A percentile compares a stretch with the other conserved stretches of the same genome.
These are phyloP conservation scores for Solanum ahanhuiri DNA, from an alignment of 257 asterid species.

Conservation along the genomic window DNA sequence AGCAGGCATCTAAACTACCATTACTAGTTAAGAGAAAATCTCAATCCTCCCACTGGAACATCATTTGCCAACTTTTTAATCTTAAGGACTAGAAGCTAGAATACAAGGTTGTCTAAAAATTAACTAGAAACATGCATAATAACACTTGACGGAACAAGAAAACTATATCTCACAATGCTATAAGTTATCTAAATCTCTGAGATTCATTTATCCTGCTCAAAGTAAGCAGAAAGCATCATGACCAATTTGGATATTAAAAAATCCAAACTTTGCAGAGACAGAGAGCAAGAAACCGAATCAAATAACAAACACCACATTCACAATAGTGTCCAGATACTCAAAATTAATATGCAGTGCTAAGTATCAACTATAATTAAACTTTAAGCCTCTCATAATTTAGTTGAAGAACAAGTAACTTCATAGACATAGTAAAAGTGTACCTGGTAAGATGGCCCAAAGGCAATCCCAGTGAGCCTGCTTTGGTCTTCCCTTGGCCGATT, in stretches of 20 bases:
- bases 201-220: neutral
- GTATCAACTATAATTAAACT: neutral
- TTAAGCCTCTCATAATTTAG: neutral
- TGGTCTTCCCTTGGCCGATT: slow-evolving; percentile 92
- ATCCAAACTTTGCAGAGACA: neutral
- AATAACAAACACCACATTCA: neutral
- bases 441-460: slow-evolving; percentile 90
- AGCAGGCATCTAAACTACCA: neutral
- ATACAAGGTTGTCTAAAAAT: neutral
- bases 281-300: neutral
- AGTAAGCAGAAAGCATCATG: neutral
- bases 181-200: neutral
- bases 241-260: neutral
- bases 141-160: neutral
- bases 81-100: neutral
- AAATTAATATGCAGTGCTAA: neutral
- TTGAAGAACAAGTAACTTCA: neutral
- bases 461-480: slow-evolving; percentile 71
- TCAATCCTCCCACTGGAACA: neutral
- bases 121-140: neutral
- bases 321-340: neutral
- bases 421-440: slow-evolving; percentile 17
- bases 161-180: neutral
- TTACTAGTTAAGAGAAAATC: neutral
- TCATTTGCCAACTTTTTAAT: neutral